Conservation (phyloP, 2,329 filamentous ascomycete species). For the Pseudogymnoascus sp. region DNA sequence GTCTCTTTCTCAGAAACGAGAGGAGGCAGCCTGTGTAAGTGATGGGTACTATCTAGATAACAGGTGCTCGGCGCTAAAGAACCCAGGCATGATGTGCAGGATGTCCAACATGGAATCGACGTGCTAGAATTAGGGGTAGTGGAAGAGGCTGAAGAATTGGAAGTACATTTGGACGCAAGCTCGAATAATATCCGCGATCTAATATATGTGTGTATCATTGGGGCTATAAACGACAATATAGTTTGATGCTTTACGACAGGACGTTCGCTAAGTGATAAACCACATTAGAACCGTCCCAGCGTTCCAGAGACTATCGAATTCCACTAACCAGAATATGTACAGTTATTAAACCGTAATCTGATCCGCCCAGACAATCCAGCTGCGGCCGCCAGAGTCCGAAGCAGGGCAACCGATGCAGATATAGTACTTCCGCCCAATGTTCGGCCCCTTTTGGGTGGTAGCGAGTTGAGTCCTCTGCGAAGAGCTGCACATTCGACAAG, state of each 20-base stretch:
- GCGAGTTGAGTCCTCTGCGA: not conserved
- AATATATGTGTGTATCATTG: not conserved
- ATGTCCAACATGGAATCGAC: no score
- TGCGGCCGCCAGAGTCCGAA: not conserved
- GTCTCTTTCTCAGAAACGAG: no score
- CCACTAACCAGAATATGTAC: not conserved
- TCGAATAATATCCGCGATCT: no score
- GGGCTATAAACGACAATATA: not conserved
- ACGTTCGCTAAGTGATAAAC: not conserved
- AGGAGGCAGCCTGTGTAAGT: no score
- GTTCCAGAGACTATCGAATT: not conserved
- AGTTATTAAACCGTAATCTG: not conserved
- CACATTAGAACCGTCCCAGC: not conserved
- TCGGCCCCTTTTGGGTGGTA: not conserved
- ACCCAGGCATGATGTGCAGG: no score
- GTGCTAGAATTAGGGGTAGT: no score
- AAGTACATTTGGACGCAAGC: no score
- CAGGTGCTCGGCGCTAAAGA: no score
- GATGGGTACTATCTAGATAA: no score
- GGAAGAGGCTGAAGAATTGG: no score
- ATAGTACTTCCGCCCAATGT: not conserved
- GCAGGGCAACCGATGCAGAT: not conserved
- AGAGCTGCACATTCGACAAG: not conserved
- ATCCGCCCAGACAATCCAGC: not conserved
- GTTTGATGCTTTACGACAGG: not conserved